These are phyloP conservation scores for Scutellaria minor DNA, from an alignment of 257 asterid genomes.

Conservation along the genomic window DNA sequence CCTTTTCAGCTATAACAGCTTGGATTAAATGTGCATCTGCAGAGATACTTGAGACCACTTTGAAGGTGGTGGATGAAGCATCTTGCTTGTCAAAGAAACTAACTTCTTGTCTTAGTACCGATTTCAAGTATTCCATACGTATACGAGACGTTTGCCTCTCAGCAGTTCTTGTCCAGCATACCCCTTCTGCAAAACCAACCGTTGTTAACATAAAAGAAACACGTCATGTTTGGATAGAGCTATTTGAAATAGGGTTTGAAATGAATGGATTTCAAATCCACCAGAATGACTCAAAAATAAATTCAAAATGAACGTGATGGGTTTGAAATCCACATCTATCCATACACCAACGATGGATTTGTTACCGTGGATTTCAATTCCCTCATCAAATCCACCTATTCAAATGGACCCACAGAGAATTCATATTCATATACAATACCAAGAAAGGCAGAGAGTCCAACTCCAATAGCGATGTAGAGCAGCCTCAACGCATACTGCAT, in stretches of 20 bases:
- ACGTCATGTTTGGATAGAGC: not conserved
- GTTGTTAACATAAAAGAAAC: not conserved
- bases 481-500: constrained; percentile 65
- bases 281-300: no score
- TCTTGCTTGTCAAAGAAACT: constrained; percentile 66
- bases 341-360: no score
- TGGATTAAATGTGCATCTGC: constrained; percentile 70
- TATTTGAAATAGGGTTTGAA: no score
- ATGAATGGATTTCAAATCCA: no score
- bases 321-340: no score
- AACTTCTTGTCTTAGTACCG: constrained; percentile 78
- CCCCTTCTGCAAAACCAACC: constrained; percentile 51
- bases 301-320: no score
- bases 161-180: constrained; percentile 84
- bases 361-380: no score
- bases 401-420: no score
- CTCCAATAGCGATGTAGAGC: constrained; percentile 70
- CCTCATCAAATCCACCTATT: no score
- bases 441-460: constrained; percentile 68
- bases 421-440: constrained; percentile 39
- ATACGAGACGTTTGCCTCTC: constrained; percentile 78
- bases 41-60: constrained; percentile 71
- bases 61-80: constrained; percentile 63
- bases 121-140: constrained; percentile 62
- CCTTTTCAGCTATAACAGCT: constrained; percentile 82